Evolutionary conservation across 2,329 filamentous ascomycete genomes (phyloP).

Genomic region (Aureobasidium uvarum): DNA sequence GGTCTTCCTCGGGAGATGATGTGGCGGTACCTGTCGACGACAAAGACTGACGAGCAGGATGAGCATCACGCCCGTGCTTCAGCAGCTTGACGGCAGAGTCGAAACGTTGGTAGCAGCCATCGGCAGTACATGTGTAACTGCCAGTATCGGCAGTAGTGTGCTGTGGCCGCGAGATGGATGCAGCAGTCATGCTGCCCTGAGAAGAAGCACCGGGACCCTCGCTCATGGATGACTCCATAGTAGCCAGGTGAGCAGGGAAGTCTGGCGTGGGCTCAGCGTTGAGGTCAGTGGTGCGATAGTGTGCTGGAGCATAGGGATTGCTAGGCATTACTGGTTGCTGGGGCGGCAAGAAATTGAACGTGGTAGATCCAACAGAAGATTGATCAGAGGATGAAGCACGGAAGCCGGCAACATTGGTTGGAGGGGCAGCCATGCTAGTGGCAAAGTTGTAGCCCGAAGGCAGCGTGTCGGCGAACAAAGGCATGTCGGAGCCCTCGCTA

Average conservation of each 20-base stretch:
- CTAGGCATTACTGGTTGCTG: constrained; percentile 33
- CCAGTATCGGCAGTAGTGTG: constrained; percentile 72
- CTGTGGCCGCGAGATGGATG: constrained; percentile 53
- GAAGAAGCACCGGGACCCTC: constrained; percentile 50
- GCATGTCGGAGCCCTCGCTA: constrained; percentile 60
- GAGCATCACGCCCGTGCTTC: constrained; percentile 92
- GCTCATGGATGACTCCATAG: constrained; percentile 61
- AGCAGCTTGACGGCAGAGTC: constrained; percentile 83
- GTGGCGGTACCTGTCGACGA: constrained; percentile 34
- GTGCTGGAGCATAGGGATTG: constrained; percentile 36
- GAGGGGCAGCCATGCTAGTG: constrained; percentile 34
- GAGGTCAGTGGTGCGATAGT: constrained; percentile 37
- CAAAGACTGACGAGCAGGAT: constrained; percentile 61
- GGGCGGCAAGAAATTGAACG: constrained; percentile 38
- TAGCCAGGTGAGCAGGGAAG: constrained; percentile 59
- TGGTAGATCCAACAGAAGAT: constrained; percentile 36
- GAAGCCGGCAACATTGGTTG: constrained; percentile 28
- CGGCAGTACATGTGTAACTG: constrained; percentile 95
- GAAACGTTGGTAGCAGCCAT: constrained; percentile 84
- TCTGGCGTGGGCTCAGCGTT: constrained; percentile 44
- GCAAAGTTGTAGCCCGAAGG: constrained; percentile 44
- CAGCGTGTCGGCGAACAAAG: constrained; percentile 39
- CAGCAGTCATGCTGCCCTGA: constrained; percentile 40
- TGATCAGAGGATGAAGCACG: constrained; percentile 31
- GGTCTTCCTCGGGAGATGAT: constrained; percentile 39